Evolutionary conservation across 257 asterid genomes (phyloP).

Genomic region (Nemophila menziesii): DNA sequence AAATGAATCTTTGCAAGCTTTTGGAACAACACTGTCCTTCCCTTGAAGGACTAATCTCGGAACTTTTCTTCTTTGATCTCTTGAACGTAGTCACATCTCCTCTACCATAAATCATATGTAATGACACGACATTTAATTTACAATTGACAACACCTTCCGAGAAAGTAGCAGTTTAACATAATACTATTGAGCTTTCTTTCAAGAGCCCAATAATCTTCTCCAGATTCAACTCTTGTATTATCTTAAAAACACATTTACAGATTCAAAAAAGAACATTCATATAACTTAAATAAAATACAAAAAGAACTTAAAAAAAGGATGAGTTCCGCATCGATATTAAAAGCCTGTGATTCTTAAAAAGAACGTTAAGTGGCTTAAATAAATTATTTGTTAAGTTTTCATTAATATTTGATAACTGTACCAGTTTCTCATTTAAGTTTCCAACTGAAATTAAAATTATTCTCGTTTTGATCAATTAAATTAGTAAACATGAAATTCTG

Average conservation of each 20-base stretch:
- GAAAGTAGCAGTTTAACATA: no score
- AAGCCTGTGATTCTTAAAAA: conserved; percentile 50
- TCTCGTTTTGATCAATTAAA: no score
- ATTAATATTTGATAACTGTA: conserved; percentile 29
- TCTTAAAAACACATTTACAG: conserved; percentile 31
- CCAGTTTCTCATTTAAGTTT: conserved; percentile 64
- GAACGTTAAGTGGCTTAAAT: conserved; percentile 49
- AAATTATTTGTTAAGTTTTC: conserved; percentile 44
- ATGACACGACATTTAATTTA: no score
- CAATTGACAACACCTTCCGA: no score
- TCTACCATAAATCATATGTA: no score
- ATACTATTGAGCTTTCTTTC: conserved; percentile 95
- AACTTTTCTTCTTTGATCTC: no score
- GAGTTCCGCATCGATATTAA: conserved; percentile 56
- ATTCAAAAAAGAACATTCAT: not conserved
- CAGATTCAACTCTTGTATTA: conserved; percentile 58
- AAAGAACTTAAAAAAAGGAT: not conserved
- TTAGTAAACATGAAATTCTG: no score
- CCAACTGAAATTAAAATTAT: no score
- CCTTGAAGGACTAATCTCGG: no score
- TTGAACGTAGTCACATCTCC: no score
- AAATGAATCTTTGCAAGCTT: no score
- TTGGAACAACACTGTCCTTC: no score
- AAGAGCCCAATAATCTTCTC: conserved; percentile 81
- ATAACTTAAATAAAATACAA: conserved; percentile 3